Evolutionary conservation across 306 rosid genomes (phyloP).

Genomic region (Delonix regia): DNA sequence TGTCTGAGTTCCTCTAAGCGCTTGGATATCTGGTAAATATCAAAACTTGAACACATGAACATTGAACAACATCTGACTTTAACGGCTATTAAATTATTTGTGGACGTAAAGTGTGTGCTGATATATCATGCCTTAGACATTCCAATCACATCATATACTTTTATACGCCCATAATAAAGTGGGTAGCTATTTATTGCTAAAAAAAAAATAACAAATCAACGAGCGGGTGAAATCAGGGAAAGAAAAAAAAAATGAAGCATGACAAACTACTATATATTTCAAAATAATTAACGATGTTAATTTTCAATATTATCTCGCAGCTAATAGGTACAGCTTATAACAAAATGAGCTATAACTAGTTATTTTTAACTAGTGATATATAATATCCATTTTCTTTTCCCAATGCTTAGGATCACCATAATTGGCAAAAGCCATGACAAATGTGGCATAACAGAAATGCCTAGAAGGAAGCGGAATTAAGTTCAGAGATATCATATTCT

Average conservation of each 20-base stretch:
- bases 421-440: too few relatives aligned
- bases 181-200: not conserved
- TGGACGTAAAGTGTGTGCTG: not conserved
- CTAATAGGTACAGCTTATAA: not conserved
- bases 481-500: not conserved
- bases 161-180: not conserved
- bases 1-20: conserved; percentile 72
- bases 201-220: not conserved
- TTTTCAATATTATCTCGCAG: not conserved
- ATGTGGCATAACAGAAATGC: too few relatives aligned
- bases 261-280: not conserved
- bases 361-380: too few relatives aligned
- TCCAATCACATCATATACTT: conserved; percentile 11
- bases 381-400: too few relatives aligned
- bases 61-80: not conserved
- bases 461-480: too few relatives aligned
- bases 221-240: not conserved
- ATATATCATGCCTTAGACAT: not conserved
- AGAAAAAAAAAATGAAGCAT: not conserved
- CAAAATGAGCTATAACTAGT: not conserved
- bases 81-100: not conserved
- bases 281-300: not conserved
- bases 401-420: too few relatives aligned
- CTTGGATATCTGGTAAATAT: conserved; percentile 64
- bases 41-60: not conserved